Percentiles rank a stretch among this genome's conserved stretches.
Conservation (phyloP, 495 filamentous ascomycete species). For the Penicillium fimorum region DNA sequence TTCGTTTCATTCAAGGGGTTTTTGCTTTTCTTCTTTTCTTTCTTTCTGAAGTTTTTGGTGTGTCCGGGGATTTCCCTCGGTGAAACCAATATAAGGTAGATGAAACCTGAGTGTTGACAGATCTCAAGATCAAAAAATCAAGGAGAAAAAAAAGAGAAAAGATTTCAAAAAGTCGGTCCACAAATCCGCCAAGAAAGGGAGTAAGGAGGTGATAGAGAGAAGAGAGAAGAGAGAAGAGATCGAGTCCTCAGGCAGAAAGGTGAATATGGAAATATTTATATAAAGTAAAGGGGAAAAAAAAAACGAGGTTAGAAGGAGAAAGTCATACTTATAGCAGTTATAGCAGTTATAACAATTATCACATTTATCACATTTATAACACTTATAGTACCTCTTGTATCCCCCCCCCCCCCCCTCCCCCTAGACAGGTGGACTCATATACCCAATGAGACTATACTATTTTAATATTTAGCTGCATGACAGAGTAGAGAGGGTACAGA, state of each 20-base stretch:
- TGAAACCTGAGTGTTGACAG: not conserved
- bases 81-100: not conserved
- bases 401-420: not conserved
- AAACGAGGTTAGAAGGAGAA: not conserved
- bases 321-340: constrained; percentile 2
- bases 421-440: not conserved
- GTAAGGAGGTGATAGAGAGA: constrained; percentile 19
- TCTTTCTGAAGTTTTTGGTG: not conserved
- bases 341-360: not conserved
- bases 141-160: constrained; percentile 14
- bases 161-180: constrained; percentile 22
- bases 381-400: not conserved
- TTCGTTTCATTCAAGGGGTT: constrained; percentile 2
- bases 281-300: not conserved
- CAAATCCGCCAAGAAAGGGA: constrained; percentile 27
- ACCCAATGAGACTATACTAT: constrained; percentile 2
- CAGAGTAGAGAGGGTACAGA: not conserved
- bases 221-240: not conserved
- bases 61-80: not conserved
- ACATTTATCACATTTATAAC: not conserved
- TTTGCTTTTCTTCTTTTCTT: not conserved
- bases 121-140: constrained; percentile 13
- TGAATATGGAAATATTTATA: not conserved
- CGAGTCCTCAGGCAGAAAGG: not conserved
- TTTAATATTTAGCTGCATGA: not conserved